A percentile compares a stretch with the other conserved stretches of the same genome.
Conservation (phyloP, 805 yeast genomes). For the Huiozyma sinensis region DNA sequence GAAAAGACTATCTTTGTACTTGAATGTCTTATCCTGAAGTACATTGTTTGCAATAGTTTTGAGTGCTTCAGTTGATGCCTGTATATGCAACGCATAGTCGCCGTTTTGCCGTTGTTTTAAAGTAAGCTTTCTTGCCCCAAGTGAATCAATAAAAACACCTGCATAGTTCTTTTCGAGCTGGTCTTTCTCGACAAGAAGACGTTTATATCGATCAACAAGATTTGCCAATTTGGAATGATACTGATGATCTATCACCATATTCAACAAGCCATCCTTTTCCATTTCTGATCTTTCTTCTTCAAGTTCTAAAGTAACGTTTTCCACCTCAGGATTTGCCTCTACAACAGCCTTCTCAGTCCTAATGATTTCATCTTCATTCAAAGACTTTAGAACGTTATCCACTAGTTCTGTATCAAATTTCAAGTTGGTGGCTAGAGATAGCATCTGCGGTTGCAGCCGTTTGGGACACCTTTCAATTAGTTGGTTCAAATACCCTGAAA, state of each 20-base stretch:
- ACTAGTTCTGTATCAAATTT: slow-evolving; percentile 34
- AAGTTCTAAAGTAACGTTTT: background rate
- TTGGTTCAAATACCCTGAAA: slow-evolving; percentile 14
- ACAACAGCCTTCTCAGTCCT: slow-evolving; percentile 4
- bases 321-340: background rate
- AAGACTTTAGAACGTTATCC: slow-evolving; percentile 30
- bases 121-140: slow-evolving; percentile 24
- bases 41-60: slow-evolving; percentile 14
- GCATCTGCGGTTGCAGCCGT: slow-evolving; percentile 7
- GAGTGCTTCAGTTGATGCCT: slow-evolving; percentile 29
- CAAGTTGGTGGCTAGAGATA: slow-evolving; percentile 20
- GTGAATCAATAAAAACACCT: slow-evolving; percentile 17
- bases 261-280: background rate
- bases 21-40: slow-evolving; percentile 4
- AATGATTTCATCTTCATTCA: slow-evolving; percentile 32
- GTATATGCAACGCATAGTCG: slow-evolving; percentile 40
- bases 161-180: slow-evolving; percentile 23
- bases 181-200: slow-evolving; percentile 20
- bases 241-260: slow-evolving; percentile 25
- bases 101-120: slow-evolving; percentile 34
- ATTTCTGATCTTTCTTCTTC: background rate
- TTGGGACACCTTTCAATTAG: slow-evolving; percentile 17
- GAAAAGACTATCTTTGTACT: slow-evolving; percentile 8
- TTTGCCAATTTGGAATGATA: slow-evolving; percentile 25
- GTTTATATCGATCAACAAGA: slow-evolving; percentile 29